Conservation (phyloP, 1,284 basidiomycete genomes). For the Tetrapyrgos nigripes region DNA sequence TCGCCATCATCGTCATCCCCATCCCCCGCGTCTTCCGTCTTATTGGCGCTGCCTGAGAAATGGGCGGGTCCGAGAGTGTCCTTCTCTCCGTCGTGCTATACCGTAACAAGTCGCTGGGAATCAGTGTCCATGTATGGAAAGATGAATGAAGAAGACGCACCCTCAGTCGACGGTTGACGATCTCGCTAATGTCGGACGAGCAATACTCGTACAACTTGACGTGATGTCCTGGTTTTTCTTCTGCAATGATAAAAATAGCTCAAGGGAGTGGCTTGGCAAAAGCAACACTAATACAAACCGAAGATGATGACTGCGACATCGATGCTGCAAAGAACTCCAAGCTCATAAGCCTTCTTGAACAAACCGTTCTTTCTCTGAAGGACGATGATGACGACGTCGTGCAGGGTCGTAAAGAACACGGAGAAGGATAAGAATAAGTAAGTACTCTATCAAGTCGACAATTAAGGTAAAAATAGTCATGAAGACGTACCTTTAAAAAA, state of each 20-base stretch:
- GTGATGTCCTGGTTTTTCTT: slow-evolving; percentile 56
- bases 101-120: neutral
- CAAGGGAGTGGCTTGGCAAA: neutral
- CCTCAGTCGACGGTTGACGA: slow-evolving; percentile 53
- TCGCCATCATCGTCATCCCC: slow-evolving; percentile 49
- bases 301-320: slow-evolving; percentile 69
- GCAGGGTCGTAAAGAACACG: slow-evolving; percentile 22
- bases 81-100: slow-evolving; percentile 60
- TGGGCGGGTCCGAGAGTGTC: slow-evolving; percentile 55
- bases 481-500: slow-evolving; percentile 78
- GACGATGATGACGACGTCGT: slow-evolving; percentile 18
- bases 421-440: slow-evolving; percentile 44
- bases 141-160: slow-evolving; percentile 34
- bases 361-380: slow-evolving; percentile 83
- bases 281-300: slow-evolving; percentile 43
- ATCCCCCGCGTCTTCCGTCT: slow-evolving; percentile 45
- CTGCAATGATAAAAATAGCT: slow-evolving; percentile 30
- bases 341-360: slow-evolving; percentile 92
- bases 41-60: slow-evolving; percentile 46
- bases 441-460: slow-evolving; percentile 49
- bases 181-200: slow-evolving; percentile 56
- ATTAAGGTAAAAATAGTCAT: slow-evolving; percentile 53
- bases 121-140: neutral
- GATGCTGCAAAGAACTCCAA: slow-evolving; percentile 74
- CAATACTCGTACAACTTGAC: slow-evolving; percentile 68